Evolutionary conservation across 768 basidiomycete genomes (phyloP), one percentile per base, ranked within the genome.

Genomic region (Mrakia gelida): DNA sequence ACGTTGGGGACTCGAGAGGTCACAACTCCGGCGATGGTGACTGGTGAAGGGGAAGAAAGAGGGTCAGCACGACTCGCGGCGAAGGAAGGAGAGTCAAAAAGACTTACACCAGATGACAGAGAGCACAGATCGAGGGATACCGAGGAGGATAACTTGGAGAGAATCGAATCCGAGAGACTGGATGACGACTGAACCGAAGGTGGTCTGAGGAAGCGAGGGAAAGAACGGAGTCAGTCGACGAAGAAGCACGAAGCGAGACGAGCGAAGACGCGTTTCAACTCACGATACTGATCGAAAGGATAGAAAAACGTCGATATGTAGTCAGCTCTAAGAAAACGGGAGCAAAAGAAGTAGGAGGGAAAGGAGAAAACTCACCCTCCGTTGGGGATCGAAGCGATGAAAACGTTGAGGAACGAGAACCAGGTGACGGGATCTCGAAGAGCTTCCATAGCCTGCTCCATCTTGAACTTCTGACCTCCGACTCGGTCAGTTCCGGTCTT

Each of bases 301-400:
- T 3, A 38, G 38, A 3, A 8, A 8, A 38, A 38, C 38, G 38
- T 3, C 38, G 38, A 38, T 3, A 38, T 8, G 38, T 38, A 8
- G 38, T 38, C 38, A 38, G 38, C 38, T 38, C 38, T 38, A 8
- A 38, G 38, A 3, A 38, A 3, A 3, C 38, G 8, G 38, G 38
- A 38, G 38, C 38, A 8, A 8, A 38, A 38, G 38, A 38, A 38
- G 38, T 38, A 38, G 38, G 38, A n/a, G n/a, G 3, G 32, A 16
- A 26, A 72, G 52, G 41, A n/a, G n/a, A n/a, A 72, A 56, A 49
- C 68, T 49, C 43, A 71, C 45, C 62, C 63, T 65, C 71, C 71
- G 72, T 82, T 82, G 54, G 81, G 81, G 41, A 82, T 80, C n/a
- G 78, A 80, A 9, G 79, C 54, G 21, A 78, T 52, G 52, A 82